Conservation (phyloP, 73 alveolate genomes). For the Paramecium biaurelia region DNA sequence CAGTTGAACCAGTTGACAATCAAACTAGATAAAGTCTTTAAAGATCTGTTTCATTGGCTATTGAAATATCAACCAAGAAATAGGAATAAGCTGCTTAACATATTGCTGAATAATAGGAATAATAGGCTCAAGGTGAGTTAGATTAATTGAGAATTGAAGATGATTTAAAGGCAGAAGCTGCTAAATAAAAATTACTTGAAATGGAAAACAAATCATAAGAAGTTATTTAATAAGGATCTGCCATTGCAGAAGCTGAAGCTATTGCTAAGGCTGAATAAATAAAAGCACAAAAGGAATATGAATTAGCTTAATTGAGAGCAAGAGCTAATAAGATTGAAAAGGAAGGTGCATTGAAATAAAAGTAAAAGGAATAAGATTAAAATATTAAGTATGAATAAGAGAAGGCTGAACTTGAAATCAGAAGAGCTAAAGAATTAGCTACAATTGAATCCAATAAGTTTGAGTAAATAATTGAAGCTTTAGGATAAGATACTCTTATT, state of each 20-base stretch:
- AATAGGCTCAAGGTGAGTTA: conserved; percentile 81
- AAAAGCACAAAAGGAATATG: conserved; percentile 76
- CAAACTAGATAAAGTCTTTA: conserved; percentile 76
- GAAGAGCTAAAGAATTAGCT: conserved; percentile 69
- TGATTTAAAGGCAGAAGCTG: conserved; percentile 76
- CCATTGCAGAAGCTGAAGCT: conserved; percentile 88
- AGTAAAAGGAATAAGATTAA: conserved; percentile 57
- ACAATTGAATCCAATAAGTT: conserved; percentile 77
- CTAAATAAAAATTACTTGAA: conserved; percentile 48
- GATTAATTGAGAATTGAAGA: conserved; percentile 78
- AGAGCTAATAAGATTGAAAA: conserved; percentile 70
- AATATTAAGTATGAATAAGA: conserved; percentile 64
- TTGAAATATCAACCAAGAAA: conserved; percentile 85
- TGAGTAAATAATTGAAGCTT: conserved; percentile 70
- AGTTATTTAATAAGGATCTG: conserved; percentile 67
- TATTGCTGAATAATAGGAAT: conserved; percentile 76
- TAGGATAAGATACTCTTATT: conserved; percentile 81
- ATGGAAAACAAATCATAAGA: conserved; percentile 60
- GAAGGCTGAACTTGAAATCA: conserved; percentile 73
- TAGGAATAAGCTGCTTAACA: conserved; percentile 85
- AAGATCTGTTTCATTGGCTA: conserved; percentile 88
- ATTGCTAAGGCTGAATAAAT: conserved; percentile 69
- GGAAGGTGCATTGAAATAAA: conserved; percentile 64
- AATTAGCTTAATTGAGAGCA: conserved; percentile 72
- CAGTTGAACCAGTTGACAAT: conserved; percentile 86